Evolutionary conservation across 2,329 filamentous ascomycete species (phyloP), one percentile per base, ranked within the genome.

Genomic region (Sporothrix pseudoabietina): DNA sequence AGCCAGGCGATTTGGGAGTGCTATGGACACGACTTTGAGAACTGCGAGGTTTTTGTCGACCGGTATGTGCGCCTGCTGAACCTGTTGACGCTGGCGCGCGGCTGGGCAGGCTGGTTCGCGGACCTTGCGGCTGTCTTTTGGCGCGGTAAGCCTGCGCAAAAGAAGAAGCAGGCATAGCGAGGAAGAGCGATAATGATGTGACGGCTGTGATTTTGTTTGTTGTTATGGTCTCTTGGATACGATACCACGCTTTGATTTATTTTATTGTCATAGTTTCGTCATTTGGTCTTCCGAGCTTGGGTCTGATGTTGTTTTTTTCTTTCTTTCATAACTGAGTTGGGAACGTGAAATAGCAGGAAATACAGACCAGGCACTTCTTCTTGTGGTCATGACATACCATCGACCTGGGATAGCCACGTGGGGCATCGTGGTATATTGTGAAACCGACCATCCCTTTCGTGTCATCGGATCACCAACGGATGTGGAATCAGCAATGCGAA

Each of bases 1-100:
- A 54, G 85, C 70, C 81, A 81, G 47, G 86, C 85, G 0, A 79
- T 88, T 1, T 91, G 89, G 86, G 90, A 92, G 78, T 82, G 85
- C 61, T 89, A 88, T 78, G 88, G 84, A 0, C 82, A 89, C 75
- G 88, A 91, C 77, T 88, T 85, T 76, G 82, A 85, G 73, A 83
- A 87, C 74, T 82, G 84, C 19, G 90, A 91, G 77, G 79, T 83
- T 1, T 91, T 90, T 77, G 83, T 84, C 32, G 81, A 83, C 73
- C 84, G 87, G 54, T 84, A 89, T 72, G 79, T 91, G 1, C 80
- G 81, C 55, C 75, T 90, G 74, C 65, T 91, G 76, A 89, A 90
- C 77, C 78, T 82, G 41, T 77, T 87, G 49, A 83, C 85, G 75
- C 77, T 77, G 44, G 78, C 84, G 12, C 83, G 84, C 76, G 88